A percentile compares a stretch with the other conserved stretches of the same genome.
Evolutionary conservation across 352 stramenopile genomes (phyloP).

Genomic region (Thalassiosira mediterranea): DNA sequence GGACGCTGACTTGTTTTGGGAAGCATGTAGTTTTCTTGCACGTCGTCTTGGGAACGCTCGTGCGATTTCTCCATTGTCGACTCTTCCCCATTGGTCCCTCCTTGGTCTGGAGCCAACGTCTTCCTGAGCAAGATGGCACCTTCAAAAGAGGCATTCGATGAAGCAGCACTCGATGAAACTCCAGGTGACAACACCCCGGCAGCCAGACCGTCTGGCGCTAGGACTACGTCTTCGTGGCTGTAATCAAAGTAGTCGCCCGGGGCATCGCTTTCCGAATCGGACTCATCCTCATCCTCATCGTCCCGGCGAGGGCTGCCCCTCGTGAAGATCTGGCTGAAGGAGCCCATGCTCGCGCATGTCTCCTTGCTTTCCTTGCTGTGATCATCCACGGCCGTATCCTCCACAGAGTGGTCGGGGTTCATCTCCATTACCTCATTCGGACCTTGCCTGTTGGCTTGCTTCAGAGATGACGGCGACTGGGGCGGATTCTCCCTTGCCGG

Average conservation of each 20-base stretch:
- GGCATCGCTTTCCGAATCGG: conserved; percentile 12
- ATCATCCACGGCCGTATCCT: neutral
- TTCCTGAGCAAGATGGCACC: neutral
- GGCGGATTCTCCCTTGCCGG: neutral
- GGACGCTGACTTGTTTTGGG: neutral
- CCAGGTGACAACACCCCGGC: neutral
- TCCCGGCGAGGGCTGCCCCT: neutral
- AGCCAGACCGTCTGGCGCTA: neutral
- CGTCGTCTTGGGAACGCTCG: too few species aligned
- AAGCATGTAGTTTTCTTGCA: too few species aligned
- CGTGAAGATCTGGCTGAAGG: conserved; percentile 30
- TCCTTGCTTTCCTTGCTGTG: conserved; percentile 5
- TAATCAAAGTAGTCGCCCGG: conserved; percentile 25
- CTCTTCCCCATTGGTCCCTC: neutral
- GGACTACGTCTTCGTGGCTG: neutral
- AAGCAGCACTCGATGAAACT: neutral
- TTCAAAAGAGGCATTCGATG: neutral
- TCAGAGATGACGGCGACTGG: neutral
- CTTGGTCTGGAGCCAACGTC: neutral
- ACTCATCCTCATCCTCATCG: conserved; percentile 5
- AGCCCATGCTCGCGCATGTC: conserved; percentile 17
- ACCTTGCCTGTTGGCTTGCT: neutral
- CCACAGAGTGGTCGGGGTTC: neutral
- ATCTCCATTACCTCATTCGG: neutral
- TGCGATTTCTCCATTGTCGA: too few species aligned